Conservation (phyloP, 208 protist species). For the Borovskyia barvae region DNA sequence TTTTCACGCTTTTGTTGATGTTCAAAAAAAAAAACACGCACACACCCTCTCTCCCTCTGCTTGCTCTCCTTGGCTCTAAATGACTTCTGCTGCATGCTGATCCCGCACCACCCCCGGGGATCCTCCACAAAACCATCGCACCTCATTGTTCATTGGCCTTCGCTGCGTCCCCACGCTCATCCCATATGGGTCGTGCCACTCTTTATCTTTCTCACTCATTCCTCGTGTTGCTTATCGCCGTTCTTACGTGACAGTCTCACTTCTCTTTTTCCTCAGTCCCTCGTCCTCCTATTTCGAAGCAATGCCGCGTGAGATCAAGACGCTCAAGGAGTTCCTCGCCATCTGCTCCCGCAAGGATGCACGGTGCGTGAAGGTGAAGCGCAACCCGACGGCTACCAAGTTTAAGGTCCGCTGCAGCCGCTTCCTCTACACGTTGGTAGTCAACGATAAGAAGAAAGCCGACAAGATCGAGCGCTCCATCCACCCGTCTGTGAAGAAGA, state of each 20-base stretch:
- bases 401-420: slow-evolving; percentile 94
- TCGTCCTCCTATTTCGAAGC: slow-evolving; percentile 9
- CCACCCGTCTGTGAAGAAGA: slow-evolving; percentile 88
- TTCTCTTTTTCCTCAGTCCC: slow-evolving; percentile 5
- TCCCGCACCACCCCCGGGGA: no score
- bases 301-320: slow-evolving; percentile 92
- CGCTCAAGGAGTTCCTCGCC: slow-evolving; percentile 92
- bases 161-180: no score
- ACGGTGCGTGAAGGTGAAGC: slow-evolving; percentile 92
- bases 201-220: background rate
- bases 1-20: no score
- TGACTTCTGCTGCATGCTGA: no score
- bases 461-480: slow-evolving; percentile 92
- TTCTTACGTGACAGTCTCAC: background rate
- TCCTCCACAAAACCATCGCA: no score
- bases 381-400: slow-evolving; percentile 86
- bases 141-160: no score
- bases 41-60: no score
- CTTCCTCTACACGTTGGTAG: slow-evolving; percentile 92
- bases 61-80: no score
- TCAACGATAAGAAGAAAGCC: slow-evolving; percentile 91
- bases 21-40: no score
- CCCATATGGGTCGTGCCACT: no score
- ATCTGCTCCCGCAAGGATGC: slow-evolving; percentile 92
- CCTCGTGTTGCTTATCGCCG: background rate